These are phyloP conservation scores for bread wheat (Triticum aestivum) DNA, from an alignment of 176 grass and related monocot species.

Conservation along the genomic window IWGSC_CS_RefSeq_v2.1 NC_057808.1:78263021-78263520, in stretches of 20 bases:
- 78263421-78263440: constrained; percentile 74
- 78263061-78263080: constrained; percentile 60
- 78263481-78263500: constrained; percentile 69
- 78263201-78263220: constrained; percentile 76
- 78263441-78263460: constrained; percentile 47
- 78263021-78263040: constrained; percentile 81
- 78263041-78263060: constrained; percentile 62
- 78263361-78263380: constrained; percentile 55
- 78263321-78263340: constrained; percentile 89
- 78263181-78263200: constrained; percentile 66
- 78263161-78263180: constrained; percentile 68
- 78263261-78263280: constrained; percentile 64
- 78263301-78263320: constrained; percentile 71
- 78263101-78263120: constrained; percentile 79
- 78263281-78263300: constrained; percentile 68
- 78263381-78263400: constrained; percentile 60
- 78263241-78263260: constrained; percentile 63
- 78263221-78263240: constrained; percentile 96
- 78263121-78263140: constrained; percentile 81
- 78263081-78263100: constrained; percentile 44
- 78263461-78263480: constrained; percentile 46
- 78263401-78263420: constrained; percentile 65
- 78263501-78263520: constrained; percentile 43
- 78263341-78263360: constrained; percentile 63
- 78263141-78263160: constrained; percentile 62